Evolutionary conservation across 495 filamentous ascomycete species (phyloP).

Genomic region (Lepraria neglecta): DNA sequence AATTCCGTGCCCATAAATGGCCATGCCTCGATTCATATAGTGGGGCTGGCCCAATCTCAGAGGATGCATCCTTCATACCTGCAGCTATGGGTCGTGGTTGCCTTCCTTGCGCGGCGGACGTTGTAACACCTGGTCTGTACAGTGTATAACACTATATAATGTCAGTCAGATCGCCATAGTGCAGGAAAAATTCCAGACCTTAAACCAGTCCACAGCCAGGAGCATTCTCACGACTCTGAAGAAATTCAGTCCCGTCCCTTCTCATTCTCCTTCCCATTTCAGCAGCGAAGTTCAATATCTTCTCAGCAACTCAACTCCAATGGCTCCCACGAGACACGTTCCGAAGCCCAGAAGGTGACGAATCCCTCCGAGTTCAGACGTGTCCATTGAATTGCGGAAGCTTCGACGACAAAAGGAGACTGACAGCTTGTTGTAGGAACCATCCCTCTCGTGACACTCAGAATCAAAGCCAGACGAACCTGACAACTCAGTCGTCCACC

Average conservation of each 20-base stretch:
- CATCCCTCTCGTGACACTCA: conserved; percentile 1
- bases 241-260: not conserved
- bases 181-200: no score
- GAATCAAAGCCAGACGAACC: not conserved
- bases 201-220: not conserved
- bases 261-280: not conserved
- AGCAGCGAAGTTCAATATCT: not conserved
- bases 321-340: conserved; percentile 2
- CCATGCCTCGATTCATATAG: not conserved
- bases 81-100: not conserved
- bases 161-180: not conserved
- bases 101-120: not conserved
- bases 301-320: not conserved
- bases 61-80: not conserved
- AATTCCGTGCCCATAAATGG: not conserved
- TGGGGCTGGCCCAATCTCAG: not conserved
- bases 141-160: not conserved
- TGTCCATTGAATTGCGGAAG: not conserved
- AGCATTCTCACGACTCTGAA: not conserved
- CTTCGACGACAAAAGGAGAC: not conserved
- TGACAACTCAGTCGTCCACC: not conserved
- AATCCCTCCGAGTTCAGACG: not conserved
- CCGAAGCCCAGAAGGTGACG: conserved; percentile 7
- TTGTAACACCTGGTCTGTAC: not conserved
- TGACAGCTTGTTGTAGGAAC: not conserved